These are phyloP conservation scores for Cucurbita maxima DNA, from an alignment of 306 rosid species.

Conservation along the genomic window DNA sequence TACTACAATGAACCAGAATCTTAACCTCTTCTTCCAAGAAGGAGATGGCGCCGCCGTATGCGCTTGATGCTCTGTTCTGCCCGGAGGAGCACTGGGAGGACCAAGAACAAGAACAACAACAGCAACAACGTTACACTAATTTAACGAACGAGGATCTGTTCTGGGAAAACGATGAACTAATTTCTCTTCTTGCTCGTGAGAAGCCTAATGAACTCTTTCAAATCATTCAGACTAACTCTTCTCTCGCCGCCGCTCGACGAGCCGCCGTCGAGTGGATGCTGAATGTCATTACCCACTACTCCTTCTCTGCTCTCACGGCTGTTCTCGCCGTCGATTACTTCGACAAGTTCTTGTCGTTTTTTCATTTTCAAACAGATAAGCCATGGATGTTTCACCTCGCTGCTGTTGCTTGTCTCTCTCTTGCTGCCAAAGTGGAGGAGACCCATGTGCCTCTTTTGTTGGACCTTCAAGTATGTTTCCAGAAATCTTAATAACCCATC, in stretches of 20 bases:
- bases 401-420: constrained; percentile 69
- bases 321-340: constrained; percentile 68
- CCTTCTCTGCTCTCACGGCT: constrained; percentile 60
- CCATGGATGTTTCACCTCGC: constrained; percentile 87
- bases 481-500: not conserved
- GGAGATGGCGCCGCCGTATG: constrained; percentile 34
- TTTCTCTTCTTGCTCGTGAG: constrained; percentile 34
- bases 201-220: constrained; percentile 20
- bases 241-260: constrained; percentile 30
- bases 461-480: constrained; percentile 54
- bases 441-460: constrained; percentile 61
- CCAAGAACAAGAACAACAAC: not conserved
- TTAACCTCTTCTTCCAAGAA: constrained; percentile 24
- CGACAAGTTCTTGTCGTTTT: constrained; percentile 44
- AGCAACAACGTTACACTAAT: constrained; percentile 2
- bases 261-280: constrained; percentile 60
- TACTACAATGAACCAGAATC: constrained; percentile 22
- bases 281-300: constrained; percentile 44
- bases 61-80: constrained; percentile 56
- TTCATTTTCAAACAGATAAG: constrained; percentile 30
- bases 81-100: constrained; percentile 57
- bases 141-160: constrained; percentile 26
- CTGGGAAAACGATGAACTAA: constrained; percentile 62
- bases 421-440: constrained; percentile 90
- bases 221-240: constrained; percentile 4